Percentiles rank a stretch among this genome's conserved stretches.
Conservation (phyloP, 2,329 filamentous ascomycete genomes). For the Colletotrichum eleusines region DNA sequence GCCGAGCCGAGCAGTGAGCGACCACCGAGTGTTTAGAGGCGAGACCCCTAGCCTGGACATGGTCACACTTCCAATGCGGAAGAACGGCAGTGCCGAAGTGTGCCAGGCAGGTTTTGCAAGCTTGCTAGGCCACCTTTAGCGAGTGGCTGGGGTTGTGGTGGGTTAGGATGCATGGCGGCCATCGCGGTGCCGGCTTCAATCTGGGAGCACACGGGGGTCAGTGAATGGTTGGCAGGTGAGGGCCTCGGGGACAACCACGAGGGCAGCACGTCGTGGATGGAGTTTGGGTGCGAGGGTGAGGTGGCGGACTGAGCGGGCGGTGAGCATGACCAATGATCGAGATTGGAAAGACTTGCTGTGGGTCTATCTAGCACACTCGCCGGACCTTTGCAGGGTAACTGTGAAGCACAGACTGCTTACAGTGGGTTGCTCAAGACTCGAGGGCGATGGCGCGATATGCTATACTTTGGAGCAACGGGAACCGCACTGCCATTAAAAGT, state of each 20-base stretch:
- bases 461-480: background rate
- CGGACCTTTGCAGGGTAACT: background rate
- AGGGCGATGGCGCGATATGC: background rate
- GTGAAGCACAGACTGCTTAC: background rate
- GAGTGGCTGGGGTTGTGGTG: background rate
- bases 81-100: constrained; percentile 8
- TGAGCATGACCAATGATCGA: background rate
- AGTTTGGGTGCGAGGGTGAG: background rate
- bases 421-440: too few relatives aligned
- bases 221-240: background rate
- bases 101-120: background rate
- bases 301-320: background rate
- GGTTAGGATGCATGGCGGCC: background rate
- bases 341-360: background rate
- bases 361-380: background rate
- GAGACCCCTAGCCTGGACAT: background rate
- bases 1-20: background rate
- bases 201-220: background rate
- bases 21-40: background rate
- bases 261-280: background rate
- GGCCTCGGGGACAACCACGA: background rate
- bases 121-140: background rate
- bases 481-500: background rate
- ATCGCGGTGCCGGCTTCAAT: background rate
- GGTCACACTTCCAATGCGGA: background rate